Conservation (phyloP, 805 yeast species). For the Metschnikowia santaceciliae region DNA sequence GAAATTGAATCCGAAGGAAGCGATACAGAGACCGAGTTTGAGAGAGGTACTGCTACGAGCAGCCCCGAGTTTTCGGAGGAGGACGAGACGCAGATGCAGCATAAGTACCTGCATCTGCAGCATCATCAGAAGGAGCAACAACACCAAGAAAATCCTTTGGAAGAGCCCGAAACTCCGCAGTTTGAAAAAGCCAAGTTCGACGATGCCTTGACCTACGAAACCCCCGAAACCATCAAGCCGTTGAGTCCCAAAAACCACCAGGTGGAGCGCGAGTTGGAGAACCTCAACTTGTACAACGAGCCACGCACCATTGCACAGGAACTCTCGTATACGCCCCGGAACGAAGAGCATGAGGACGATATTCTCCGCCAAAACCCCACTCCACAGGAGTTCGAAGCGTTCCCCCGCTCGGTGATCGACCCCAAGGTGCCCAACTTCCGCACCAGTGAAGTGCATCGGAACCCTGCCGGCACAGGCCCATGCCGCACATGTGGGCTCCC, state of each 20-base stretch:
- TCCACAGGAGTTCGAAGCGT: constrained; percentile 17
- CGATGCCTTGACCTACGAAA: constrained; percentile 4
- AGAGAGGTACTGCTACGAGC: not conserved
- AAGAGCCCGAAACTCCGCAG: constrained; percentile 11
- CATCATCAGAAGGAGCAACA: too few species aligned
- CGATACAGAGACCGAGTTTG: constrained; percentile 8
- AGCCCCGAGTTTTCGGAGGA: not conserved
- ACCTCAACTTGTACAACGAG: constrained; percentile 21
- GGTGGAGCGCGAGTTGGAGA: constrained; percentile 30
- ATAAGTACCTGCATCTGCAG: too few species aligned
- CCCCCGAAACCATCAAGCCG: constrained; percentile 26
- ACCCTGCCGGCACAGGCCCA: constrained; percentile 68
- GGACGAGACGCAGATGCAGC: not conserved
- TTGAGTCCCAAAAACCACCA: constrained; percentile 33
- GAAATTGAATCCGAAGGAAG: not conserved
- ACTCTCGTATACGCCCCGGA: not conserved
- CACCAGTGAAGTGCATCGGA: constrained; percentile 9
- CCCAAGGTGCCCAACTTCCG: constrained; percentile 14
- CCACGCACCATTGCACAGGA: not conserved
- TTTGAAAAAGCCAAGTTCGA: constrained; percentile 2
- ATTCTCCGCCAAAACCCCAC: constrained; percentile 15
- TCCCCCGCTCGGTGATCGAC: constrained; percentile 16
- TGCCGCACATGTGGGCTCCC: constrained; percentile 67
- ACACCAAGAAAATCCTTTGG: not conserved
- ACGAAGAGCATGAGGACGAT: constrained; percentile 9